Evolutionary conservation across 2,329 filamentous ascomycete genomes (phyloP), one percentile per base, ranked within the genome.

Genomic region (Chalaropsis ovoidea): DNA sequence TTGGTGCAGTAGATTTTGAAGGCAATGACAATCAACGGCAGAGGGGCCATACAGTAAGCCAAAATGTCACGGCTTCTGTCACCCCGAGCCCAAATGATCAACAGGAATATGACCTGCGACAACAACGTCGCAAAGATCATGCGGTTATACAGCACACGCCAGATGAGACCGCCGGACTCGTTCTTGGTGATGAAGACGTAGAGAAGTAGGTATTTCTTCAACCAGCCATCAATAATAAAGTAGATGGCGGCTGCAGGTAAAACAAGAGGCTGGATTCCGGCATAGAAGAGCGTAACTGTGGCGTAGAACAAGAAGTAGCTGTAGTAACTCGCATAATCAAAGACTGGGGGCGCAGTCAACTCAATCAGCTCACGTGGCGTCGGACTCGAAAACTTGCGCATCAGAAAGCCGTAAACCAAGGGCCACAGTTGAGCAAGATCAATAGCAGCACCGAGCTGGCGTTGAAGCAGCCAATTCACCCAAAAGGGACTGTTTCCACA

Each of bases 131-230:
- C 89, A 71, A 96, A 93, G 27, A 97, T 77, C 74, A 96, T 81
- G n/a, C 94, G 88, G 75, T 99, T 99, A 80, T 90, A 95, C 6
- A 97, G 75, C 0, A 92, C 84, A 19, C 90, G 86, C 94, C 94
- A 99, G 73, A 90, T 96, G 73, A 88, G 84, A 62, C 94, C 94
- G 8, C 92, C 94, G 0, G 92, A 96, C 73, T 99, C 94, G 35
- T 88, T 96, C 78, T 97, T 99, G 60, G 94, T 99, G 69, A 95
- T 83, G 72, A 96, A 97, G 69, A 96, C 88, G 76, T 99, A 96
- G 70, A 97, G 82, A 47, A 97, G 77, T 58, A 96, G 79, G 72
- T 99, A 99, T 77, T 97, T 97, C 81, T 96, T 96, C 73, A 97
- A 80, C 76, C 87, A 90, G 3, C 86, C 86, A 74, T 99, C 94